Conservation (phyloP, 306 rosid genomes). For the Pueraria montana region DNA sequence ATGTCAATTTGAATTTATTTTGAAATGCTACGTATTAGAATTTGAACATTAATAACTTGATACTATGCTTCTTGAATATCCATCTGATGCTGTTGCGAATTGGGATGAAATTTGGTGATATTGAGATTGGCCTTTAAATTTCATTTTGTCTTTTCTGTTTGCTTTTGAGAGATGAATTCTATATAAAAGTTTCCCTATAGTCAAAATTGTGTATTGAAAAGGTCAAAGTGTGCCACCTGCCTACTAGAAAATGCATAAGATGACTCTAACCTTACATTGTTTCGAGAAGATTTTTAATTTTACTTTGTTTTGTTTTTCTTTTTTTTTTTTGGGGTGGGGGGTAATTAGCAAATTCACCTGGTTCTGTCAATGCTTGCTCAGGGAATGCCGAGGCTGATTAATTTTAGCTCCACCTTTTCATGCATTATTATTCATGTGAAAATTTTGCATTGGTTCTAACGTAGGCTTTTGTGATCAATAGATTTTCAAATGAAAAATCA, state of each 20-base stretch:
- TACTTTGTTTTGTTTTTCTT: too few relatives aligned
- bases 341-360: not conserved
- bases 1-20: constrained; percentile 43
- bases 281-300: not conserved
- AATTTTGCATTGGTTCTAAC: constrained; percentile 47
- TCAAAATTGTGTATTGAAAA: constrained; percentile 18
- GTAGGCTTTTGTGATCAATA: constrained; percentile 49
- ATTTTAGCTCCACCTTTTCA: constrained; percentile 17
- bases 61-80: constrained; percentile 8
- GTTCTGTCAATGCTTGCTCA: constrained; percentile 2
- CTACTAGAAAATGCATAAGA: not conserved
- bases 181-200: constrained; percentile 10
- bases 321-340: not conserved
- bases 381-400: constrained; percentile 23
- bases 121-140: not conserved
- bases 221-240: constrained; percentile 3
- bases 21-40: constrained; percentile 10
- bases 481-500: constrained; percentile 93
- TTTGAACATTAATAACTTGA: constrained; percentile 16
- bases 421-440: constrained; percentile 20
- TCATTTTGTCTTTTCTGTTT: not conserved
- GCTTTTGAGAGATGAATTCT: constrained; percentile 3
- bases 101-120: not conserved
- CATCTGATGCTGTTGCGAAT: not conserved
- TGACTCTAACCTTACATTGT: constrained; percentile 11